Evolutionary conservation across 2,329 filamentous ascomycete species (phyloP).

Genomic region (Colletotrichum agaves): DNA sequence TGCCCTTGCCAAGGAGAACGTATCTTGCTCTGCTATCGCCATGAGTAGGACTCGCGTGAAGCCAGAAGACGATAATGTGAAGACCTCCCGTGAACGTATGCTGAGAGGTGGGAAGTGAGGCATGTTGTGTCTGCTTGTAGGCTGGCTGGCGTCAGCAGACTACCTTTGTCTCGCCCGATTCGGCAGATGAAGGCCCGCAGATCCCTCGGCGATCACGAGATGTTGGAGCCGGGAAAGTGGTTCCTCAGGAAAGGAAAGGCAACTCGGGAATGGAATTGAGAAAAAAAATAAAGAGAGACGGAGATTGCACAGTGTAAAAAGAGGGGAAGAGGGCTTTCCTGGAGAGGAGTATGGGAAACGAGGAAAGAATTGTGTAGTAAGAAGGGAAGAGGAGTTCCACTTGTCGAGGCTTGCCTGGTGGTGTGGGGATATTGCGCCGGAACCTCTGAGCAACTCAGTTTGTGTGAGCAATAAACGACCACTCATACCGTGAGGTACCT

Average conservation of each 20-base stretch:
- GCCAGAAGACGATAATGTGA: background rate
- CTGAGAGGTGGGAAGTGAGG: background rate
- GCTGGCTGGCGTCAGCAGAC: slow-evolving; percentile 30
- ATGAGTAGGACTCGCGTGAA: background rate
- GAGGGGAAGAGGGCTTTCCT: slow-evolving; percentile 8
- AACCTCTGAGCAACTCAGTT: slow-evolving; percentile 6
- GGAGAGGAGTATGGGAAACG: slow-evolving; percentile 14
- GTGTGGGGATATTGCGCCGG: slow-evolving; percentile 37
- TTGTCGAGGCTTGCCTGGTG: slow-evolving; percentile 35
- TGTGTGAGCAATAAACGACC: slow-evolving; percentile 30
- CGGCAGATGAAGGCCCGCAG: slow-evolving; percentile 25
- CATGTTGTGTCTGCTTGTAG: background rate
- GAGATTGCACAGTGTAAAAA: background rate
- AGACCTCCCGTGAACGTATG: background rate
- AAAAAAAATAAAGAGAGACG: background rate
- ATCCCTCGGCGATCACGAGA: slow-evolving; percentile 25
- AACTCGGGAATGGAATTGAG: background rate
- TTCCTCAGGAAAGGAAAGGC: background rate
- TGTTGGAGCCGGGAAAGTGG: background rate
- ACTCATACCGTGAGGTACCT: background rate
- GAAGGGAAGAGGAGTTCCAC: slow-evolving; percentile 28
- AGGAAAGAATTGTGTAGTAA: slow-evolving; percentile 37
- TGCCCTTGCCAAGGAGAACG: background rate
- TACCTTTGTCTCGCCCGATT: slow-evolving; percentile 30
- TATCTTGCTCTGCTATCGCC: background rate